Percentiles rank a stretch among this genome's conserved stretches.
phyloP scores from a whole-genome alignment of 2,329 filamentous ascomycete genomes.

The Fusarium miscanthi region DNA sequence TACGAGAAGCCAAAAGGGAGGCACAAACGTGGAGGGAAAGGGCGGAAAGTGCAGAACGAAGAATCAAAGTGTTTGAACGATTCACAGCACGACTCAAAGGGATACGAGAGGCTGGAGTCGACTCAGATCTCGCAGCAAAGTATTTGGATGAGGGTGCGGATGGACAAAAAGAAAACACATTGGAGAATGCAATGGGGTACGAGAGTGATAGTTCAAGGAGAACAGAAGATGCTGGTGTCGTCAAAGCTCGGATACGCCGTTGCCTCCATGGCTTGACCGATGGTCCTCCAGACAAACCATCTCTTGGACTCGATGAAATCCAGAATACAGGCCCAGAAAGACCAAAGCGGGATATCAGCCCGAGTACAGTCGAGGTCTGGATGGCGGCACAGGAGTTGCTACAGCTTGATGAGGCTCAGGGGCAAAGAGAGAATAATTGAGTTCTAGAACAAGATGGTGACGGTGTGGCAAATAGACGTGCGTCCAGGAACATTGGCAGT shows the following conservation, averaged over 20 bases:
- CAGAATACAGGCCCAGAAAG: not conserved
- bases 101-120: conserved; percentile 42
- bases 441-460: not conserved
- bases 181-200: not conserved
- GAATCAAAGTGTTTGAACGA: conserved; percentile 60
- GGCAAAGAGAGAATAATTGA: not conserved
- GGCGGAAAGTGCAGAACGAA: conserved; percentile 66
- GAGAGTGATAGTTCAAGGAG: conserved; percentile 39
- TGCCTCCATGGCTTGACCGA: conserved; percentile 40
- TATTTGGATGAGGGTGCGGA: not conserved
- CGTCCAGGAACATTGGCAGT: not conserved
- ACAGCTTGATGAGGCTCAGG: conserved; percentile 34
- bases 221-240: conserved; percentile 42
- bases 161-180: not conserved
- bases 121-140: not conserved
- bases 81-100: conserved; percentile 52
- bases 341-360: conserved; percentile 24
- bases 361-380: conserved; percentile 47
- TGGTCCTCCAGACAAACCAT: conserved; percentile 14
- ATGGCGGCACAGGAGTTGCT: conserved; percentile 48
- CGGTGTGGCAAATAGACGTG: not conserved
- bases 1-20: conserved; percentile 53
- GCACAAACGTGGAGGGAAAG: conserved; percentile 62
- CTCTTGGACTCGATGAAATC: not conserved
- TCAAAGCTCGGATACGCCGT: conserved; percentile 44